These are phyloP conservation scores for Plasmodium vivax DNA, from an alignment of 169 alveolate species.

Conservation along the genomic window DNA sequence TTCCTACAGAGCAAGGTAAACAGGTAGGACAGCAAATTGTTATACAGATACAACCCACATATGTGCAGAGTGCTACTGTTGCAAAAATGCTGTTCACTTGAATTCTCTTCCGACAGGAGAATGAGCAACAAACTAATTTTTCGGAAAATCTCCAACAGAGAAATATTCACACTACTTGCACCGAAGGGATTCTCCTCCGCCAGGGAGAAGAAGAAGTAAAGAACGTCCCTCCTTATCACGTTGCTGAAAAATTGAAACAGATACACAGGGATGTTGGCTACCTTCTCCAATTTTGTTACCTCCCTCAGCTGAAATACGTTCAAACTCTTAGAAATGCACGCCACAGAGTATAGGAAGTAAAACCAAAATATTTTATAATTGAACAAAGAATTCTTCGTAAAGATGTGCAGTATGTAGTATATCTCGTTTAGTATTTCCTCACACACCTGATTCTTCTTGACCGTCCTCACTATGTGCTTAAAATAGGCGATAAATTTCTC, in stretches of 20 bases:
- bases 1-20: neutral
- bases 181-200: slow-evolving; percentile 25
- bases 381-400: slow-evolving; percentile 63
- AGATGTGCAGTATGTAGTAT: slow-evolving; percentile 42
- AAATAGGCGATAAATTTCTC: slow-evolving; percentile 44
- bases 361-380: slow-evolving; percentile 72
- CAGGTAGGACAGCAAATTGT: slow-evolving; percentile 29
- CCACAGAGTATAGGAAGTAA: slow-evolving; percentile 28
- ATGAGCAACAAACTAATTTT: slow-evolving; percentile 39
- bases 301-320: slow-evolving; percentile 31
- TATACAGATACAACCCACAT: slow-evolving; percentile 54
- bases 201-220: slow-evolving; percentile 32
- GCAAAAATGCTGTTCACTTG: slow-evolving; percentile 47
- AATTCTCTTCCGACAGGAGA: slow-evolving; percentile 20
- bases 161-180: neutral
- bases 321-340: neutral
- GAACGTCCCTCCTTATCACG: slow-evolving; percentile 37
- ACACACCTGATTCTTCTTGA: slow-evolving; percentile 5
- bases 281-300: slow-evolving; percentile 9
- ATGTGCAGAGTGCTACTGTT: slow-evolving; percentile 28
- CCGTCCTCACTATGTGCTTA: slow-evolving; percentile 23
- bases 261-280: slow-evolving; percentile 25
- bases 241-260: slow-evolving; percentile 60
- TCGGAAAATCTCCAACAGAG: slow-evolving; percentile 50
- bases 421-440: slow-evolving; percentile 56